Percentiles rank a stretch among this genome's conserved stretches.
Evolutionary conservation across 2,329 filamentous ascomycete genomes (phyloP).

Genomic region (Fusarium sp.): DNA sequence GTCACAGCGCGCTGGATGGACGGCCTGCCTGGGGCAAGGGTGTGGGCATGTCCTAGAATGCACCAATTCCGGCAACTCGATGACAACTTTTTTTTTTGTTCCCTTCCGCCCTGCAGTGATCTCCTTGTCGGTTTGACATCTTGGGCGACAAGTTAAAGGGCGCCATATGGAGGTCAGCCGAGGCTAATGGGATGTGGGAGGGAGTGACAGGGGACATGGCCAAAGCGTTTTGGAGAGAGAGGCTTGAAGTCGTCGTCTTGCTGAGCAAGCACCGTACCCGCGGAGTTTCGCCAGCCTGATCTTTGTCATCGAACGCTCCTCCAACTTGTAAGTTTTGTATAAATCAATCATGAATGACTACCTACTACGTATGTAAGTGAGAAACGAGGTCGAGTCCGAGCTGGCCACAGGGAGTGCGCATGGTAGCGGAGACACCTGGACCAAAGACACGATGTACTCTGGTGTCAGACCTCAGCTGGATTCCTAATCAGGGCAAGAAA

Average conservation of each 20-base stretch:
- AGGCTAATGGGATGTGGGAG: not conserved
- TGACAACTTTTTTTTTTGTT: not conserved
- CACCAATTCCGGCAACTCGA: conserved; percentile 1
- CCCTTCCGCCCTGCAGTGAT: not conserved
- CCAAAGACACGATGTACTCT: not conserved
- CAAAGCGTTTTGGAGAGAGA: not conserved
- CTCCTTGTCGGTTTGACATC: not conserved
- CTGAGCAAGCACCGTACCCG: conserved; percentile 7
- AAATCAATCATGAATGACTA: not conserved
- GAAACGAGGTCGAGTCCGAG: not conserved
- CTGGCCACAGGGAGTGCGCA: not conserved
- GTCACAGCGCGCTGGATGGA: not conserved
- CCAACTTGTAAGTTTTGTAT: not conserved
- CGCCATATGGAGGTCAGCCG: not conserved
- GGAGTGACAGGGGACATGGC: not conserved
- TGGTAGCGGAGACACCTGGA: not conserved
- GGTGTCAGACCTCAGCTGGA: not conserved
- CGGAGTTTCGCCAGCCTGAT: conserved; percentile 29
- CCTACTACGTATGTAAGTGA: not conserved
- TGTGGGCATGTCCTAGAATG: conserved; percentile 1
- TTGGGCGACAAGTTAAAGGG: not conserved
- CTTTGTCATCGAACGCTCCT: not conserved
- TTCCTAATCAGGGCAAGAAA: not conserved
- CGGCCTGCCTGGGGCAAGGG: not conserved
- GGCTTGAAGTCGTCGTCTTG: not conserved